Conservation (phyloP, 2,329 filamentous ascomycete genomes). For the Trichoderma sp. region DNA sequence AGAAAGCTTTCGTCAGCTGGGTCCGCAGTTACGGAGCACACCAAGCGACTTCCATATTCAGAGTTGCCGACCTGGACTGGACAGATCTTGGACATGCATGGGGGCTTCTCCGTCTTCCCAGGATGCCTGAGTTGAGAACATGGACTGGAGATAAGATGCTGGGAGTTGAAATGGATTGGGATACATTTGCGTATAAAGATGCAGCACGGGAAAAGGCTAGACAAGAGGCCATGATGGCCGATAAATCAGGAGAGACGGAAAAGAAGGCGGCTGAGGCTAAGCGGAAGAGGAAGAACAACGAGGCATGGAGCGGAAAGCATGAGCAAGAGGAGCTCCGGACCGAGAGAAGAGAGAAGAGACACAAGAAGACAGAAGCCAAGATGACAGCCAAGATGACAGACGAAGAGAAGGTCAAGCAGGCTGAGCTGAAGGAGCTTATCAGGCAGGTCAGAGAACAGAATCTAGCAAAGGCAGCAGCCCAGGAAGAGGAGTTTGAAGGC, state of each 20-base stretch:
- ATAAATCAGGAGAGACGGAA: conserved; percentile 39
- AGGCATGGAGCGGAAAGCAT: conserved; percentile 71
- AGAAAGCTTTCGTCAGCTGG: conserved; percentile 91
- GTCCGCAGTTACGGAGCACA: conserved; percentile 89
- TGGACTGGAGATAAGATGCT: conserved; percentile 68
- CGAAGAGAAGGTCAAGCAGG: conserved; percentile 62
- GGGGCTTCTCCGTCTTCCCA: conserved; percentile 82
- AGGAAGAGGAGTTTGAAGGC: conserved; percentile 57
- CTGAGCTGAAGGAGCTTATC: conserved; percentile 63
- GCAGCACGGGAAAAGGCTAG: conserved; percentile 67
- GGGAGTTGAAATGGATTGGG: conserved; percentile 64
- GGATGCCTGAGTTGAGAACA: conserved; percentile 84
- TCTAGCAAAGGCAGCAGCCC: conserved; percentile 38
- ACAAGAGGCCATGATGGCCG: conserved; percentile 53
- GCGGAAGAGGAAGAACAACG: conserved; percentile 60
- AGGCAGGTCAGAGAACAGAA: conserved; percentile 61
- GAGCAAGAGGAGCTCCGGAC: conserved; percentile 63
- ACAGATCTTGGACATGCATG: conserved; percentile 74
- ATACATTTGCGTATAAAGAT: conserved; percentile 68
- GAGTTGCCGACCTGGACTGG: conserved; percentile 80
- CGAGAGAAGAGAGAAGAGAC: conserved; percentile 62
- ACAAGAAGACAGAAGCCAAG: conserved; percentile 62
- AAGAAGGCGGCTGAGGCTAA: conserved; percentile 44
- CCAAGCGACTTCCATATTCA: conserved; percentile 87
- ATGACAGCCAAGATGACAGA: conserved; percentile 65